Evolutionary conservation across 2,329 filamentous ascomycete genomes (phyloP), one percentile per base, ranked within the genome.

Genomic region (Sphaerulina musiva): DNA sequence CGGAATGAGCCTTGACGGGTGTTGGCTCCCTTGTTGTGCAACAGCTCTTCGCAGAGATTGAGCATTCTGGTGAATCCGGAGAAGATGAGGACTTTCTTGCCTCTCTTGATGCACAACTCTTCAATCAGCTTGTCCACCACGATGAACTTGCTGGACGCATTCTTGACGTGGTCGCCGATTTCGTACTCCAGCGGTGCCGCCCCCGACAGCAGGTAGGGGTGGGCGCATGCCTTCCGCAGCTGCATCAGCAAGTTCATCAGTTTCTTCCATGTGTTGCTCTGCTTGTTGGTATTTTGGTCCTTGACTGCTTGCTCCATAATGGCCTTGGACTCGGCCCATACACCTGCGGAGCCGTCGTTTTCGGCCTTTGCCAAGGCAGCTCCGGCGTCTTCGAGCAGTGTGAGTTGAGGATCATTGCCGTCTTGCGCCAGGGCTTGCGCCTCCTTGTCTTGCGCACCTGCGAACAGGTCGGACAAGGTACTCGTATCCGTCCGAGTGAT

Each of bases 51-150:
- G 38, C 74, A 77, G 17, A 75, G 72, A 56, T 80, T 73, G 0
- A 82, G 68, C 3, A 75, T 77, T 9, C 69, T 67, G 0, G 76
- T 79, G 54, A 80, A 81, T 2, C 76, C 73, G 0, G 78, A 80
- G 55, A 82, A 82, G n/a, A 82, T 77, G 5, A 82, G 66, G 0
- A 81, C 69, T 57, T 81, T 81, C 61, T 77, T 77, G n/a, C 68
- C 66, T 46, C 78, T 70, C 53, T 76, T 72, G 47, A 79, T 63
- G 1, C 80, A 74, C 1, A 76, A 67, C 53, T 78, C 72, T 10
- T 72, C 71, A 34, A 80, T 63, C 3, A 79, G 68, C 61, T 78
- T 81, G 45, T 78, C 73, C 0, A 82, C 66, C 0, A 81, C 69
- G 14, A 81, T 76, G 62, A 81, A 80, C 58, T 82, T 82, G 26